Base-by-base conservation (phyloP, 345 rosid genomes). In the Eucalyptus guilfoylei region DNA sequence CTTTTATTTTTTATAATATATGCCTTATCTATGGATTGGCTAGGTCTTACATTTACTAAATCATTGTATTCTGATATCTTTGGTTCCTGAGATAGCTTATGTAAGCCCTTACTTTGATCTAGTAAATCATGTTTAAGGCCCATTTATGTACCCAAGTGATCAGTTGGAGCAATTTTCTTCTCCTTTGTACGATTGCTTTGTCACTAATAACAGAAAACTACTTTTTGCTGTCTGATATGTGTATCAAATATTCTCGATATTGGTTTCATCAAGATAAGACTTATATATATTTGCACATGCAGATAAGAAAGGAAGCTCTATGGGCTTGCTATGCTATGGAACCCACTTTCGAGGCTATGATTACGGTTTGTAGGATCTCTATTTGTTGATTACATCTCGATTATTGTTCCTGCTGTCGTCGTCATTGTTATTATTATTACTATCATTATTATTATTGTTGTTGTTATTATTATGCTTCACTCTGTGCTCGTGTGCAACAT, bases 291-390 rank as follows among this genome's bases (percentile, higher is more conserved):
- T 32, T 30, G 64, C 86, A 81, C 72, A 48, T 89, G 91, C 95
- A 97, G 99, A 94, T 95, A 86, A 92, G 99, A 93, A 96, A 97
- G 92, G 98, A 96, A 91, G 99, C 99, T 45, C 91, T 96, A 58
- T 96, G 98, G 98, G 96, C 99, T 89, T 94, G 97, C 92, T 94
- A 92, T 94, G 98, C 99, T 8, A 94, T 97, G 99, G 93, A 92
- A 62, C 99, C 99, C n/a, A 92, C 92, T 89, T 94, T 55, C 88
- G 99, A 97, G 91, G 98, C 98, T 81, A 93, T 97, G 95, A 96
- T 67, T 90, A 91, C 99, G n/a, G 99, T 97, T 86, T 91, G 96
- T 90, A n/a, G 62, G 8, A 54, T 34, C 45, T 50, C 60, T 11
- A n/a, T 54, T 47, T 86, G 64, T 49, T 21, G 26, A 86, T 49